Base-by-base conservation (phyloP, 1,284 basidiomycete genomes). In the Ceratobasidium sp. region DNA sequence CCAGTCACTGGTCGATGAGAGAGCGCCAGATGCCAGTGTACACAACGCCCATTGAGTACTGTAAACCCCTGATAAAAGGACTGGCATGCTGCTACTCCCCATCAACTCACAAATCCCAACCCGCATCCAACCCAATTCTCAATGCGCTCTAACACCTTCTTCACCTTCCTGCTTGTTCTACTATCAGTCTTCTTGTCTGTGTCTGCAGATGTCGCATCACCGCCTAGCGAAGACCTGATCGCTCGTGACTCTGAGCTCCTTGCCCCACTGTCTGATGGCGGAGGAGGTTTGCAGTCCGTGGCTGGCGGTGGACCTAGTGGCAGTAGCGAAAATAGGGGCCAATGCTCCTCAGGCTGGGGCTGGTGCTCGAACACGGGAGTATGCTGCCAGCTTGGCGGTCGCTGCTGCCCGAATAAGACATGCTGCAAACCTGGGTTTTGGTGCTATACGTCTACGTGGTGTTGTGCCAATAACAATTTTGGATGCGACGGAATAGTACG, bases 371-470 rank as follows among this genome's bases (percentile, higher is more conserved):
- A 10, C 5, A 50, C 65, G 9, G 44, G 65, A 23, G 46, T 38
- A 50, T 67, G 65, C 33, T 67, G 65, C 46, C 65, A 44, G 23
- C 3, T 28, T 44, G 40, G 40, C 20, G 65, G 65, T 26, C 38
- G 5, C 1, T 66, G 64, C 44, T 66, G 64, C 26, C 2, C 3
- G 4, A 23, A 42, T 7, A 13, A 23, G 1, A 26, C 2, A 17
- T 66, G 64, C 40, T 66, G 64, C n/a, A 7, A n/a, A 2, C 1
- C 64, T 48, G 64, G 64, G 44, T 26, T 4, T 17, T 66, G 64
- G 64, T 66, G 64, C 20, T 66, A 66, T 48, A 9, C 3, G 9
- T 13, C 13, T 23, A 15, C 1, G 42, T 5, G 2, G 9, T 66
- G 64, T 33, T 48, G 64, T 20, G 1, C 13, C 1, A 13, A 40